phyloP scores from a whole-genome alignment of 352 stramenopile genomes.

The Paralagenidium karlingii region DNA sequence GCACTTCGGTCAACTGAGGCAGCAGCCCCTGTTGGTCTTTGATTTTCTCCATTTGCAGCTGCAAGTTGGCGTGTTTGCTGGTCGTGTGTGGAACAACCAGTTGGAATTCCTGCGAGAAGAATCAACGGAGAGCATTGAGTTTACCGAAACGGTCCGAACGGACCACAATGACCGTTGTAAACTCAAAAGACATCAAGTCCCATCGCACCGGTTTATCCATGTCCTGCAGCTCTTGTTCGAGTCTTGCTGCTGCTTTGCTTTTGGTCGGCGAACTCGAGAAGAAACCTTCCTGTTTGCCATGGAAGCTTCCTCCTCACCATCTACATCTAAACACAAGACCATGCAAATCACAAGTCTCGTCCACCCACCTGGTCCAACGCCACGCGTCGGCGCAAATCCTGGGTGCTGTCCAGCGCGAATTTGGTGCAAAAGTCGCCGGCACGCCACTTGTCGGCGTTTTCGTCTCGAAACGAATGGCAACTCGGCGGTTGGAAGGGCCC shows the following conservation, averaged over 20 bases:
- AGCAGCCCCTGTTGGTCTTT: slow-evolving; percentile 43
- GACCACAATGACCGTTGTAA: too few species aligned
- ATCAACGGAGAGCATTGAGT: not conserved
- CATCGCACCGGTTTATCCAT: too few species aligned
- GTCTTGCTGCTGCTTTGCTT: slow-evolving; percentile 11
- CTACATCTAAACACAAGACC: too few species aligned
- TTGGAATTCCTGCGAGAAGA: slow-evolving; percentile 14
- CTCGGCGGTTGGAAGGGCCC: slow-evolving; percentile 31
- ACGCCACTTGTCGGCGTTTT: slow-evolving; percentile 8
- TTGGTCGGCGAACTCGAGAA: too few species aligned
- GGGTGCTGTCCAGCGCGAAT: slow-evolving; percentile 42
- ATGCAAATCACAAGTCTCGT: not conserved
- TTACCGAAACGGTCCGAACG: too few species aligned
- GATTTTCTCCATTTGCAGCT: slow-evolving; percentile 40
- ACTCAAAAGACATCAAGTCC: too few species aligned
- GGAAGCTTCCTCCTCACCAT: too few species aligned
- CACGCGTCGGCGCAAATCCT: slow-evolving; percentile 38
- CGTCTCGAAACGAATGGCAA: slow-evolving; percentile 24
- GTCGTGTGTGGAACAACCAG: slow-evolving; percentile 38
- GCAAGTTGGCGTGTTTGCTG: slow-evolving; percentile 44
- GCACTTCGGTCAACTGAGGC: slow-evolving; percentile 35
- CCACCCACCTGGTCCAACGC: slow-evolving; percentile 39
- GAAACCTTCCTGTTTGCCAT: slow-evolving; percentile 41
- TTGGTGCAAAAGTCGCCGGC: slow-evolving; percentile 47
- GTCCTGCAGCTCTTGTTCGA: slow-evolving; percentile 5